Percentiles rank a stretch among this genome's conserved stretches.
phyloP scores from a whole-genome alignment of 768 basidiomycete genomes.

The Sporobolomyces pararoseus region DNA sequence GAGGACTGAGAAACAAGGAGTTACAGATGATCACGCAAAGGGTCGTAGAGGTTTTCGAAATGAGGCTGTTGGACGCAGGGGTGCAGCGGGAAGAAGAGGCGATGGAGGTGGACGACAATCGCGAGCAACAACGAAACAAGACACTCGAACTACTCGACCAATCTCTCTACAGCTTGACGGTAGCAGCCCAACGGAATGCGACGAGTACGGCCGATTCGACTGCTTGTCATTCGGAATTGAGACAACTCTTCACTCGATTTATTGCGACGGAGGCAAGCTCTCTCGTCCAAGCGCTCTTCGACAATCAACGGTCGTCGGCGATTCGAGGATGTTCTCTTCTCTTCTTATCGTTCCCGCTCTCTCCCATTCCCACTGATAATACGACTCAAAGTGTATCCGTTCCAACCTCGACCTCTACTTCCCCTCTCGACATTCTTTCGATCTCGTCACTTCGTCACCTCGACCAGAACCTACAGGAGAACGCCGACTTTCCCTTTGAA shows the following conservation, averaged over 20 bases:
- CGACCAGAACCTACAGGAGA: not conserved
- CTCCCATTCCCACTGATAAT: not conserved
- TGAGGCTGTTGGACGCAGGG: not conserved
- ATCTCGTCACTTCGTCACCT: not conserved
- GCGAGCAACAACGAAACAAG: not conserved
- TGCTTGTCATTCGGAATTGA: not conserved
- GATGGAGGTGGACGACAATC: conserved; percentile 7
- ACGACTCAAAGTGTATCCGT: not conserved
- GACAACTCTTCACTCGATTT: not conserved
- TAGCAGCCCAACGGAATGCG: too few species aligned
- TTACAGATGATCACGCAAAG: not conserved
- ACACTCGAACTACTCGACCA: too few species aligned
- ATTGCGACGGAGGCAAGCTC: not conserved
- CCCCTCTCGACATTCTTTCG: not conserved
- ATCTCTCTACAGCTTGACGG: too few species aligned
- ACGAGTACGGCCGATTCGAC: too few species aligned
- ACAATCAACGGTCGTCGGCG: not conserved
- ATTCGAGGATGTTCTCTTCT: not conserved
- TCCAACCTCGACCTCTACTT: conserved; percentile 4
- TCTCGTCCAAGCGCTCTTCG: not conserved
- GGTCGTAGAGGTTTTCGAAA: not conserved
- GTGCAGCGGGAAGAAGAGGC: not conserved
- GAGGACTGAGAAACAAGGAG: not conserved
- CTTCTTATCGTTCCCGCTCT: conserved; percentile 2
- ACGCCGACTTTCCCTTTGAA: not conserved